phyloP scores from a whole-genome alignment of 75 land plant genomes.

The Isoetes taiwanensis region DNA sequence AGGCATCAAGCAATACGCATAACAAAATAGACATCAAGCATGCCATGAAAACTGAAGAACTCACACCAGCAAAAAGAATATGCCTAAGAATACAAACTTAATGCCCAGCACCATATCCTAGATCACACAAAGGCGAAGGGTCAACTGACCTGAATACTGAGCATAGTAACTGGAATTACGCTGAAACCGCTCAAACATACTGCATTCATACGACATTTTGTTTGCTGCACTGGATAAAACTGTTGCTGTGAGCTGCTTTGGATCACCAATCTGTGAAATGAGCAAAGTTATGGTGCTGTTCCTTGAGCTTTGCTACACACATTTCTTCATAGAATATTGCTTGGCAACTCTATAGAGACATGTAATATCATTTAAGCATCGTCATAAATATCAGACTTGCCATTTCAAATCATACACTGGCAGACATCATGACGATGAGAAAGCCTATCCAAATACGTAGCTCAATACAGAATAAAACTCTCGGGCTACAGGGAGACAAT shows the following conservation, averaged over 20 bases:
- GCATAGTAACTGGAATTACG: slow-evolving; percentile 72
- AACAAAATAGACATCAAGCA: background rate
- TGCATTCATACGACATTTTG: slow-evolving; percentile 65
- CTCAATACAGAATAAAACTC: too few species aligned
- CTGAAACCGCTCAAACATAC: slow-evolving; percentile 96
- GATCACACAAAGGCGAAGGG: background rate
- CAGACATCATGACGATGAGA: too few species aligned
- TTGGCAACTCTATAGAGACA: too few species aligned
- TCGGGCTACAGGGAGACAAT: too few species aligned
- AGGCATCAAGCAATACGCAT: too few species aligned
- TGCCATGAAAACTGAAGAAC: background rate
- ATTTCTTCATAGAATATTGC: too few species aligned
- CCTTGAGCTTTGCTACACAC: too few species aligned
- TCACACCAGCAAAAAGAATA: background rate
- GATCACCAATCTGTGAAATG: slow-evolving; percentile 92
- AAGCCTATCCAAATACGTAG: too few species aligned
- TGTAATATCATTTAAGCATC: too few species aligned
- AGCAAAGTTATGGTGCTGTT: too few species aligned
- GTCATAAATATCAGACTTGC: too few species aligned
- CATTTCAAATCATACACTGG: too few species aligned
- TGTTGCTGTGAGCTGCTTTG: slow-evolving; percentile 98
- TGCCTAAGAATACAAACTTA: background rate
- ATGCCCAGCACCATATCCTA: background rate
- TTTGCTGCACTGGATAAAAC: slow-evolving; percentile 72
- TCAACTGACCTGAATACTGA: slow-evolving; percentile 57